Conservation (phyloP, 192 early-diverging fungal species). For the Coemansia sp. region DNA sequence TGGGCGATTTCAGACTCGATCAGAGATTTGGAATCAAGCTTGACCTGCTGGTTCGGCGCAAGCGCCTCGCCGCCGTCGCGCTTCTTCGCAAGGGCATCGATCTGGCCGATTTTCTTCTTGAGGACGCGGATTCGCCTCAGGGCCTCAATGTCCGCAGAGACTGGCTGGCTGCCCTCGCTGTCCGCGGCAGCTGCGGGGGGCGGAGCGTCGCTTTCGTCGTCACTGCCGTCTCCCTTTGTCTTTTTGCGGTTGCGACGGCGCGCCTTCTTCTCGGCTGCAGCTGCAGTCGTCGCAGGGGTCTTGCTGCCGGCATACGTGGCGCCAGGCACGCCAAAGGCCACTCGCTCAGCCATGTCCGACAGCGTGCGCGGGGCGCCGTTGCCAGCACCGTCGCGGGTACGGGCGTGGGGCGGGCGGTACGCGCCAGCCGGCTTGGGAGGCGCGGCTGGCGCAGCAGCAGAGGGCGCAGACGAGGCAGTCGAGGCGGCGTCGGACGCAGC, state of each 20-base stretch:
- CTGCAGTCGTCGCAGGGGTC: conserved; percentile 20
- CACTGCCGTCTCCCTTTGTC: conserved; percentile 63
- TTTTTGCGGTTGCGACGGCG: conserved; percentile 82
- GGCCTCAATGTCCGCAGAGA: conserved; percentile 60
- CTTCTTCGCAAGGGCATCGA: conserved; percentile 81
- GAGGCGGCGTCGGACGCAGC: conserved; percentile 33
- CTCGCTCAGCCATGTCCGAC: conserved; percentile 42
- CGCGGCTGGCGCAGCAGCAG: conserved; percentile 18
- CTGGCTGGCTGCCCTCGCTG: not conserved
- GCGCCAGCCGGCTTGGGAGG: conserved; percentile 59
- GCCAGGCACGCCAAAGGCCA: conserved; percentile 40
- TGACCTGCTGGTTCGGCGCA: conserved; percentile 62
- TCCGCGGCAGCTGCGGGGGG: conserved; percentile 1
- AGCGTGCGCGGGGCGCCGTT: conserved; percentile 38
- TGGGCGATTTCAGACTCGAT: conserved; percentile 40
- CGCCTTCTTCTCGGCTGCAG: conserved; percentile 61
- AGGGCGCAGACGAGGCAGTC: not conserved
- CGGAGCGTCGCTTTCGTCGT: conserved; percentile 23
- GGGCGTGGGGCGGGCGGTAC: conserved; percentile 73
- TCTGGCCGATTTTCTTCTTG: conserved; percentile 93
- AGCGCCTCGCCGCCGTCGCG: conserved; percentile 76
- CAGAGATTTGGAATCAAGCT: conserved; percentile 30
- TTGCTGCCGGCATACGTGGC: conserved; percentile 16
- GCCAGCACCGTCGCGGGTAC: conserved; percentile 43
- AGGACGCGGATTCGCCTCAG: conserved; percentile 88